phyloP scores from a whole-genome alignment of 2,329 filamentous ascomycete genomes.

The Sporothrix humicola region DNA sequence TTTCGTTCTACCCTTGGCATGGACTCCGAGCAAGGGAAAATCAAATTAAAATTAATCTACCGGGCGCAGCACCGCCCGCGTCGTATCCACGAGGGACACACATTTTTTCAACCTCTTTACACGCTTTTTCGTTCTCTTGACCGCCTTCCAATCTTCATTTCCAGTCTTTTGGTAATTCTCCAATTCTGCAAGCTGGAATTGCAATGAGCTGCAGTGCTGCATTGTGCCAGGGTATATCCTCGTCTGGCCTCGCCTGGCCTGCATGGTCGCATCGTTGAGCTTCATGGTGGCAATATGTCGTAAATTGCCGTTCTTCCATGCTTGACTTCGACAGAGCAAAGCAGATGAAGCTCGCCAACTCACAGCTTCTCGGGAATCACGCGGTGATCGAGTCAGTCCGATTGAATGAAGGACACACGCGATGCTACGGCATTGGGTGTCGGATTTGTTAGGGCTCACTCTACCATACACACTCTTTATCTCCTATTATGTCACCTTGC shows the following conservation, averaged over 20 bases:
- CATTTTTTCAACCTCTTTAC: not conserved
- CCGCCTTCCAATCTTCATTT: not conserved
- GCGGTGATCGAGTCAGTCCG: not conserved
- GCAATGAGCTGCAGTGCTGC: not conserved
- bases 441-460: not conserved
- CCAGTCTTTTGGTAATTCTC: not conserved
- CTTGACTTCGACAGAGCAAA: too few relatives aligned
- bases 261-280: not conserved
- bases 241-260: not conserved
- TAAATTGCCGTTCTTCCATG: not conserved
- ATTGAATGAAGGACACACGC: too few relatives aligned
- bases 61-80: constrained; percentile 22
- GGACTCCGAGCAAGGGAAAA: constrained; percentile 10
- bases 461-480: not conserved
- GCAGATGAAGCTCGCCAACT: not conserved
- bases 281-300: not conserved
- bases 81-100: constrained; percentile 12
- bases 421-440: not conserved
- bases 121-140: not conserved
- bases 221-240: not conserved
- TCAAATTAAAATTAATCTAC: constrained; percentile 21
- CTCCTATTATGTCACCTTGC: too few relatives aligned
- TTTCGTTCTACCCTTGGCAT: not conserved
- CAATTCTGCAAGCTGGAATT: constrained; percentile 23
- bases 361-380: not conserved